These are phyloP conservation scores for Pichia scutulata DNA, from an alignment of 805 yeast genomes.

Conservation along the genomic window DNA sequence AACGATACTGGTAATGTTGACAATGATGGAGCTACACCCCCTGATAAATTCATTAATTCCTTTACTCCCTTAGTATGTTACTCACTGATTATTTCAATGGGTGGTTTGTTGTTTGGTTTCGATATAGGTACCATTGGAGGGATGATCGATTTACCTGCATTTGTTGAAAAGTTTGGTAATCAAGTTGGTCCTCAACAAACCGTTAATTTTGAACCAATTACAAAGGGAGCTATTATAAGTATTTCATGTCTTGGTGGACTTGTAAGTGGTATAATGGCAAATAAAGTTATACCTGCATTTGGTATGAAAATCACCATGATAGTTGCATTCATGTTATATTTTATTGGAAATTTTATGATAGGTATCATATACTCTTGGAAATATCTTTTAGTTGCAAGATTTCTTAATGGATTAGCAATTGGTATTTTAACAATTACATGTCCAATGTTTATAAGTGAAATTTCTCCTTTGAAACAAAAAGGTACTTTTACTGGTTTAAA, in stretches of 20 bases:
- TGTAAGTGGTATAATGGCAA: conserved; percentile 26
- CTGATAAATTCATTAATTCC: conserved; percentile 7
- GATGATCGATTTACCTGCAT: conserved; percentile 24
- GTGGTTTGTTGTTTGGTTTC: conserved; percentile 30
- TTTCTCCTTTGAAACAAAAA: conserved; percentile 24
- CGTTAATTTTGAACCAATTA: conserved; percentile 15
- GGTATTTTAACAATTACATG: conserved; percentile 28
- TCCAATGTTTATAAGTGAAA: conserved; percentile 31
- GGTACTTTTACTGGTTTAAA: conserved; percentile 28
- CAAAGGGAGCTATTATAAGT: conserved; percentile 27
- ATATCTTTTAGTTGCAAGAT: conserved; percentile 23
- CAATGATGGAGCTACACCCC: not conserved
- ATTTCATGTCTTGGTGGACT: conserved; percentile 26
- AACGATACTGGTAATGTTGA: not conserved
- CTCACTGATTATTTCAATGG: conserved; percentile 22
- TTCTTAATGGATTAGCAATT: conserved; percentile 25
- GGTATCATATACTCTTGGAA: conserved; percentile 18
- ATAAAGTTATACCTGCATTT: conserved; percentile 16
- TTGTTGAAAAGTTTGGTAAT: conserved; percentile 21
- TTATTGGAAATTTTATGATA: conserved; percentile 16
- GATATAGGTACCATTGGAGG: conserved; percentile 34
- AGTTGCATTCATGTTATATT: conserved; percentile 17
- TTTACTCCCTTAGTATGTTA: conserved; percentile 17
- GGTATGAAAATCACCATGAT: conserved; percentile 23
- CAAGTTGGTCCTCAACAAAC: not conserved